Conservation (phyloP, 73 alveolate species). For the Tetrahymena thermophila region DNA sequence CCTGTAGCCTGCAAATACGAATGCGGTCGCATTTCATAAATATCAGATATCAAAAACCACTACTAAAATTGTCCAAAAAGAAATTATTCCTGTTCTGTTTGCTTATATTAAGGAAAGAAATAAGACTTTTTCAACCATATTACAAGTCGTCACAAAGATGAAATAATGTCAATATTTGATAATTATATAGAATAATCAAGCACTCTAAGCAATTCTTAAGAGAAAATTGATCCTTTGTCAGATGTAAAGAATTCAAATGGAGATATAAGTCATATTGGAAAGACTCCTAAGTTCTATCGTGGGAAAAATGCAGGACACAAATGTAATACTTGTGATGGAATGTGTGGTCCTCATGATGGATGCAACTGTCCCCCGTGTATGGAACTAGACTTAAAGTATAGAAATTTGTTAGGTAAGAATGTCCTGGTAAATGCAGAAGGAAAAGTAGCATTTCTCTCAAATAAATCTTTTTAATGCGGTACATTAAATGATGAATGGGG, state of each 20-base stretch:
- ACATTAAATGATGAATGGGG: not conserved
- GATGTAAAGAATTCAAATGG: not conserved
- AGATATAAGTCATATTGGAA: not conserved
- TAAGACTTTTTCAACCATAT: not conserved
- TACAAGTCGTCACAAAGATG: not conserved
- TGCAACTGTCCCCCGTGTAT: not conserved
- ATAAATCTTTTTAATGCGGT: not conserved
- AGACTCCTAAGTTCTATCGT: not conserved
- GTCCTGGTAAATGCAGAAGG: not conserved
- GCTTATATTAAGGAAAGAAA: not conserved
- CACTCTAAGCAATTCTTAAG: too few relatives aligned
- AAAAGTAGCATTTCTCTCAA: not conserved
- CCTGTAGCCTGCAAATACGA: not conserved
- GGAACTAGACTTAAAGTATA: not conserved
- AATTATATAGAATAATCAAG: not conserved
- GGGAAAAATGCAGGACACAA: not conserved
- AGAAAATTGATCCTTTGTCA: not conserved
- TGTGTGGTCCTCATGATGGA: not conserved
- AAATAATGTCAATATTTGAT: not conserved
- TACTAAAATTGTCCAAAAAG: not conserved
- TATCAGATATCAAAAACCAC: not conserved
- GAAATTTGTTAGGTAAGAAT: not conserved
- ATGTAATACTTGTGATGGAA: not conserved
- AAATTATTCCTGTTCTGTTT: not conserved
- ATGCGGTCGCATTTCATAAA: not conserved